Conservation (phyloP, 176 grass and related monocot species). For the Juncus inflexus region DNA sequence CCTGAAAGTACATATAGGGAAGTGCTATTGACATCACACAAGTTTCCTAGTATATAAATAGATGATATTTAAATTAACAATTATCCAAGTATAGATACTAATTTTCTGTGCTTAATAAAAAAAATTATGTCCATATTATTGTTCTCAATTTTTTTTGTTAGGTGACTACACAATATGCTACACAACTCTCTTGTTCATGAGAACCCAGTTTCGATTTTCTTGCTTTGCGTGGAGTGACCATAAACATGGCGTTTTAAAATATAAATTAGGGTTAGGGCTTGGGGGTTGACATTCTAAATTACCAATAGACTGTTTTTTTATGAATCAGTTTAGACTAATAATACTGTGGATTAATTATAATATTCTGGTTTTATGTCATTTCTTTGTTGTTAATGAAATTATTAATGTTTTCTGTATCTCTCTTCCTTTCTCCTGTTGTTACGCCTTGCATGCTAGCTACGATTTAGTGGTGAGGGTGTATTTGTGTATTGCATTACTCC, state of each 20-base stretch:
- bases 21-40: too few species aligned
- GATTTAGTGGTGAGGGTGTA: slow-evolving; percentile 23
- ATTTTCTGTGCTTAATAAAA: too few species aligned
- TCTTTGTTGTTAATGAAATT: slow-evolving; percentile 16
- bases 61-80: too few species aligned
- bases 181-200: background rate
- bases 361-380: slow-evolving; percentile 13
- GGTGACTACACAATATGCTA: background rate
- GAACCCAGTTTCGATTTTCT: background rate
- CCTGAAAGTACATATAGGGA: too few species aligned
- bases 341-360: slow-evolving; percentile 10
- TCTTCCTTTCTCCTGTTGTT: slow-evolving; percentile 14
- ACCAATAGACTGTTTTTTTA: background rate
- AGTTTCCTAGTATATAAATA: too few species aligned
- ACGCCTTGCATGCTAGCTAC: slow-evolving; percentile 23
- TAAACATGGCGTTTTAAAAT: slow-evolving; percentile 19
- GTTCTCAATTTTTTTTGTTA: background rate
- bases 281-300: slow-evolving; percentile 25
- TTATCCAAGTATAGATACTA: too few species aligned
- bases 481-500: background rate
- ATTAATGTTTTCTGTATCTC: slow-evolving; percentile 14
- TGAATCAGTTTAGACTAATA: background rate
- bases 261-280: background rate
- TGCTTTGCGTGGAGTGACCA: slow-evolving; percentile 28
- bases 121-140: too few species aligned